These are phyloP conservation scores for Flaveria trinervia DNA, from an alignment of 129 eudicot species.

Conservation along the genomic window DNA sequence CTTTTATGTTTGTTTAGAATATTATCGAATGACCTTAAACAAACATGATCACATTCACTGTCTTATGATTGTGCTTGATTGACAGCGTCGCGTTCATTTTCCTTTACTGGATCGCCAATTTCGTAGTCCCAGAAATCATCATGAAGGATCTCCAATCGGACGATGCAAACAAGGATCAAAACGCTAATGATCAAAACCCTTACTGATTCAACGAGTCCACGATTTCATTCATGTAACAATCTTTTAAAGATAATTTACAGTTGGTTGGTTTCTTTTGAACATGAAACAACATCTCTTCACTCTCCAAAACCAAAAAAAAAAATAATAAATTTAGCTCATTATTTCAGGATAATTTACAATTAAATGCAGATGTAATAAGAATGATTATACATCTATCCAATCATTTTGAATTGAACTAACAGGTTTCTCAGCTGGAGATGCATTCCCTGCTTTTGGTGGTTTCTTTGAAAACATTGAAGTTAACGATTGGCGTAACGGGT, in stretches of 20 bases:
- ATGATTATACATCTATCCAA: slow-evolving; percentile 65
- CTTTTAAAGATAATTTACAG: slow-evolving; percentile 28
- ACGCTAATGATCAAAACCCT: slow-evolving; percentile 15
- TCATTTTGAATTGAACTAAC: slow-evolving; percentile 49
- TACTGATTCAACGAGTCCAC: slow-evolving; percentile 18
- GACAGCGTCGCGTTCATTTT: slow-evolving; percentile 54
- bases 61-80: slow-evolving; percentile 25
- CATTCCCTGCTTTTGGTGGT: slow-evolving; percentile 76
- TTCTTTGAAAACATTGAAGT: slow-evolving; percentile 79
- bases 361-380: slow-evolving; percentile 22
- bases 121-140: slow-evolving; percentile 62
- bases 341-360: slow-evolving; percentile 46
- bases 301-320: slow-evolving; percentile 9
- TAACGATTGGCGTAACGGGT: slow-evolving; percentile 57
- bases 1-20: too few relatives aligned
- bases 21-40: too few relatives aligned
- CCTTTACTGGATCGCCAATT: slow-evolving; percentile 71
- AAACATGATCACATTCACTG: too few relatives aligned
- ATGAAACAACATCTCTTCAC: slow-evolving; percentile 15
- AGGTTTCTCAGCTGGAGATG: slow-evolving; percentile 69
- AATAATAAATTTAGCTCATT: slow-evolving; percentile 27
- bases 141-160: slow-evolving; percentile 49
- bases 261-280: slow-evolving; percentile 11
- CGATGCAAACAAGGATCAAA: slow-evolving; percentile 37
- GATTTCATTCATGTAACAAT: slow-evolving; percentile 26